Conservation (phyloP, 2,329 filamentous ascomycete species). For the Claviceps arundinis region DNA sequence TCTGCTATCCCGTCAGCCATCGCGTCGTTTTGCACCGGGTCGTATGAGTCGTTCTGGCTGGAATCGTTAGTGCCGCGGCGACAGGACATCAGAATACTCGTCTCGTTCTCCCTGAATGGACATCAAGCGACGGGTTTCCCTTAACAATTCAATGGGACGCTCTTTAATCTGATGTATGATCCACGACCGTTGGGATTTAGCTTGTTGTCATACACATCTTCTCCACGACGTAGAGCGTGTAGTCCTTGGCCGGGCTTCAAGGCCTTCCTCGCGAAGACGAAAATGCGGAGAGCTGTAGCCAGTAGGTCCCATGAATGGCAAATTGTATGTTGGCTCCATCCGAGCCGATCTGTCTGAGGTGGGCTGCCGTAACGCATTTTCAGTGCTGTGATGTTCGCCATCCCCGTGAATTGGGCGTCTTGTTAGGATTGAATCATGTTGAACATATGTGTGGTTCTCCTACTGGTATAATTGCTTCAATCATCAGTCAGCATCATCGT, state of each 20-base stretch:
- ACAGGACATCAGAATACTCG: constrained; percentile 28
- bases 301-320: too few relatives aligned
- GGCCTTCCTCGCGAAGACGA: too few relatives aligned
- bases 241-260: too few relatives aligned
- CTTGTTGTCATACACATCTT: neutral
- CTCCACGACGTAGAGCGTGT: neutral
- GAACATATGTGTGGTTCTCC: constrained; percentile 28
- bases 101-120: constrained; percentile 23
- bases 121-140: constrained; percentile 32
- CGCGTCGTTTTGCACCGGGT: constrained; percentile 17
- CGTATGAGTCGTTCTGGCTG: constrained; percentile 3
- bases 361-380: too few relatives aligned
- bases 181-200: too few relatives aligned
- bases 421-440: constrained; percentile 21
- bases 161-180: constrained; percentile 32
- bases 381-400: too few relatives aligned
- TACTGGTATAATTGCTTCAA: constrained; percentile 26
- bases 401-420: too few relatives aligned
- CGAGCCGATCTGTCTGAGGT: too few relatives aligned
- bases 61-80: constrained; percentile 12
- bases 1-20: constrained; percentile 16
- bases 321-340: too few relatives aligned
- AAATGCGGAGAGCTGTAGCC: too few relatives aligned
- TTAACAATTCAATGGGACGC: constrained; percentile 30
- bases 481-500: constrained; percentile 31